Evolutionary conservation across 2,329 filamentous ascomycete species (phyloP).

Genomic region (Falciphora oryzae): DNA sequence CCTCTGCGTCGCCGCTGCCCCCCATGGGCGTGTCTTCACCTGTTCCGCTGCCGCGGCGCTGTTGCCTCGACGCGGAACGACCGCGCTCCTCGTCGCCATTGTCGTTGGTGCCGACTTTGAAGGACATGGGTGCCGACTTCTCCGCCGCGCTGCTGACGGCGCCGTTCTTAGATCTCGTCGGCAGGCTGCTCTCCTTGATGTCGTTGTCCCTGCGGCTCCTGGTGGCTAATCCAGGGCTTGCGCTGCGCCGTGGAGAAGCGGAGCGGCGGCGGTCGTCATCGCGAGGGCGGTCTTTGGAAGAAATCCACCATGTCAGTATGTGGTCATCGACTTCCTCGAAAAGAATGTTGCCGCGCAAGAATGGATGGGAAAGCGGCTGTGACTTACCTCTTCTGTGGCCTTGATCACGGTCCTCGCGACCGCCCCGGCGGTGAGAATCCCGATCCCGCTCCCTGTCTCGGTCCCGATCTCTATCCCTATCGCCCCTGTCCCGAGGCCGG

Average conservation of each 20-base stretch:
- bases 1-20: constrained; percentile 30
- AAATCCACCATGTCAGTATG: neutral
- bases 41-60: neutral
- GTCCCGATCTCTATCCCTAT: constrained; percentile 11
- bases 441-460: constrained; percentile 7
- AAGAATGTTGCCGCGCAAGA: neutral
- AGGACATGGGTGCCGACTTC: constrained; percentile 5
- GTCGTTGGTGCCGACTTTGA: constrained; percentile 9
- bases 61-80: constrained; percentile 3
- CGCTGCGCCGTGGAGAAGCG: constrained; percentile 14
- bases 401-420: neutral
- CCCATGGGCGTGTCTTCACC: constrained; percentile 8
- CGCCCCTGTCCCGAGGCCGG: constrained; percentile 2
- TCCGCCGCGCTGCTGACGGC: neutral
- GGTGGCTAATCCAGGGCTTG: constrained; percentile 8
- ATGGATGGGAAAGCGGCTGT: neutral
- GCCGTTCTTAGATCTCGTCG: constrained; percentile 5
- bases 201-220: constrained; percentile 2
- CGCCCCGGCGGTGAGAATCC: neutral
- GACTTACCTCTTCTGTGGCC: constrained; percentile 8
- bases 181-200: constrained; percentile 9
- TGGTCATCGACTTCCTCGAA: neutral
- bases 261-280: constrained; percentile 13
- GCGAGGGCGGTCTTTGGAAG: neutral
- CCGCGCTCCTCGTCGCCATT: constrained; percentile 2